Evolutionary conservation across 441 rosid species (phyloP), one percentile per base, ranked within the genome.

Genomic region (Populus tomentosa): DNA sequence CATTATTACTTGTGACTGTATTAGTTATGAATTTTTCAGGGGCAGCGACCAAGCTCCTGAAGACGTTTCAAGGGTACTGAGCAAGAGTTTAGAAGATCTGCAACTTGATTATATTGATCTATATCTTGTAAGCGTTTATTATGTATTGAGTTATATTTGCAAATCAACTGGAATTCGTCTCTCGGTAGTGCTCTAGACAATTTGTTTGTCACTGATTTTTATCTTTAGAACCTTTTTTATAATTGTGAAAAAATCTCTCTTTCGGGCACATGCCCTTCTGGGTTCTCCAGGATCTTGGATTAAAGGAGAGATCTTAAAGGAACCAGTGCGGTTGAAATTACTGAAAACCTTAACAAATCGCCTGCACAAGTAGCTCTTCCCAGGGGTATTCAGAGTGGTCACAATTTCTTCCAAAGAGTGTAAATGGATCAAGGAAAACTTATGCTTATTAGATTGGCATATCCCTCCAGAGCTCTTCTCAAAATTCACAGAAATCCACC

Each of bases 231-330:
- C 10, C 23, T 28, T 33, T 16, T 23, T 62, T 0, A 21, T 7
- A 18, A 26, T 53, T 40, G 46, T 10, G 46, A 7, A 7, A 36
- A 36, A 61, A 26, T 70, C 35, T 67, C 65, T 40, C 42, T 33
- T 23, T 38, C 86, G 84, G 88, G 90, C 86, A 36, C 84, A 84
- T 80, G 82, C 93, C 24, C 90, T 90, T 10, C 69, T 88, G 67
- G 93, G 90, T 42, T 90, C 90, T 67, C 89, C 89, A 38, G 89
- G 90, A 2, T 77, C 88, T 4, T 86, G 88, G 87, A 42, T 88
- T 40, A 87, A 87, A 70, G 87, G 86, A 35, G 89, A 90, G 64
- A 78, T 86, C 42, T 67, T 88, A 72, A 82, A 85, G 76, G 87
- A 90, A 61, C 86, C 90, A 3, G 69, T 79, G 36, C 69, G 77